phyloP scores from a whole-genome alignment of 441 rosid genomes.

The Populus trichocarpa region DNA sequence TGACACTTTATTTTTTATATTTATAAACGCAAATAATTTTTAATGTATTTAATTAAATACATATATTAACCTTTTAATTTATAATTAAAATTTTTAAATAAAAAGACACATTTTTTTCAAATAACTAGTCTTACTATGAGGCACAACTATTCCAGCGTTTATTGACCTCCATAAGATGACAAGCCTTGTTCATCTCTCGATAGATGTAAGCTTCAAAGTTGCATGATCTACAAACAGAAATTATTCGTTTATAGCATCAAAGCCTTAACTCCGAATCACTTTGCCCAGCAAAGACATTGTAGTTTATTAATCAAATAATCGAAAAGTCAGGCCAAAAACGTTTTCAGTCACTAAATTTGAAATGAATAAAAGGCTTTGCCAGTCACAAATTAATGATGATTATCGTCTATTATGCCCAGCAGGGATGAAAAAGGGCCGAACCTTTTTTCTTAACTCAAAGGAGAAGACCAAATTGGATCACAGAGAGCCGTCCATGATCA shows the following conservation, averaged over 20 bases:
- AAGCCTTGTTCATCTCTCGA: neutral
- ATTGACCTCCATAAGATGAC: neutral
- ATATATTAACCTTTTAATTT: no score
- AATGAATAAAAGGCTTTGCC: neutral
- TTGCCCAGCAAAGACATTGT: neutral
- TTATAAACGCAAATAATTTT: no score
- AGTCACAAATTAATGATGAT: neutral
- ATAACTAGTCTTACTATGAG: no score
- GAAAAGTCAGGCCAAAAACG: neutral
- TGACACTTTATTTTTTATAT: no score
- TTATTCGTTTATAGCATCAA: neutral
- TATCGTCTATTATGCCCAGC: neutral
- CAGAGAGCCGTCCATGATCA: neutral
- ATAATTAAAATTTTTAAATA: no score
- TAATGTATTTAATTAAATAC: no score
- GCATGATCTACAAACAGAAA: neutral
- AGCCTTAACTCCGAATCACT: neutral
- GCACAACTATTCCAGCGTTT: neutral
- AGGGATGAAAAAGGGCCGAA: neutral
- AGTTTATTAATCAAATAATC: no score
- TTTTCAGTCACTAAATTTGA: neutral
- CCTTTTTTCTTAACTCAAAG: neutral
- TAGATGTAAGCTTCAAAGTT: neutral
- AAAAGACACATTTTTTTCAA: no score
- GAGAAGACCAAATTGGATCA: constrained; percentile 2